Base-by-base conservation (phyloP, 192 early-diverging fungal genomes). In the Coemansia erecta region DNA sequence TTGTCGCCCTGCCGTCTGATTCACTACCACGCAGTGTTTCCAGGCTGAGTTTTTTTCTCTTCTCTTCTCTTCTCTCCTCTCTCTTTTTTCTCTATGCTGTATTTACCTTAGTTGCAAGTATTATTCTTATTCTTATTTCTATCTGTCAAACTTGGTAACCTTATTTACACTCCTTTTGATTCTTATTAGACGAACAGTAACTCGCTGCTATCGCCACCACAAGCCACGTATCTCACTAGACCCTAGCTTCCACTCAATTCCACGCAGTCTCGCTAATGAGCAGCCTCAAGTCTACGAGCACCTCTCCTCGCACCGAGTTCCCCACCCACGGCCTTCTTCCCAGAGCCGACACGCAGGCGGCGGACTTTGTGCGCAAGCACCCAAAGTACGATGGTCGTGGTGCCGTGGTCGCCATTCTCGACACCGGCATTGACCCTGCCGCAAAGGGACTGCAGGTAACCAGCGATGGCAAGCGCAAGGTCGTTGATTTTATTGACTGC, bases 341-440 rank as follows among this genome's bases (percentile, higher is more conserved):
- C 4, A 85, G 85, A 45, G 64, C 84, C 31, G 93, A 94, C 70
- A 94, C 94, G 8, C 88, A 95, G 72, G 91, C 89, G 1, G 85
- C 85, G 23, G 71, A 86, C 12, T 97, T 92, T 72, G 64, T 94
- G 48, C 85, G 85, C 67, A 90, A 92, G 78, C 80, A 89, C 59
- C 86, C 92, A 19, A 49, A 26, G 21, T 95, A 87, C 72, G 95
- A 98, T 59, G 96, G 96, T 6, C 85, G 96, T 49, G 88, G 88
- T 35, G 88, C 89, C 12, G 86, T 94, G 10, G 86, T 95, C 58
- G 96, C 94, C 26, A 87, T 95, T 54, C 82, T 98, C 17, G 95
- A 98, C 68, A 94, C 94, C 2, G 94, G 93, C 45, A 87, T 98
- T n/a, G 94, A 95, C 81, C 94, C 95, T 28, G 89, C 87, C 18